Base-by-base conservation (phyloP, 495 filamentous ascomycete species). In the Penicillium soppii region DNA sequence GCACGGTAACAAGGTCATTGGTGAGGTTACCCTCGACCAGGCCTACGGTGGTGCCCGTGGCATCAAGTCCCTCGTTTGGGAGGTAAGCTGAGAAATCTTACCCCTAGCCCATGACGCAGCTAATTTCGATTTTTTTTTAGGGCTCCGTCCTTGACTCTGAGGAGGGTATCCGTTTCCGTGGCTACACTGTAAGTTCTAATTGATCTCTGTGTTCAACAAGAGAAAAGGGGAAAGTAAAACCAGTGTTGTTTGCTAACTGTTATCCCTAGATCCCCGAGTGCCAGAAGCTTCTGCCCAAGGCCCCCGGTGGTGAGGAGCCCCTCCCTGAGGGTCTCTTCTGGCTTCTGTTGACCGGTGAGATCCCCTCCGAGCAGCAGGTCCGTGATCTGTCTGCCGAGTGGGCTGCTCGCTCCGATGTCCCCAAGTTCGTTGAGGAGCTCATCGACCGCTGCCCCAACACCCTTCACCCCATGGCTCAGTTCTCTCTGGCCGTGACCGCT, bases 261-360 rank as follows among this genome's bases (percentile, higher is more conserved):
- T 20, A 20, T 39, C 7, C 38, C n/a, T 62, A 86, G 82, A 98
- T 98, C 60, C 94, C 94, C 57, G 92, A 98, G 74, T 96, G 94
- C 84, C 92, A 97, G 85, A 76, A 95, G 73, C 74, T 96, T 54
- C 90, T 98, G 32, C 94, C 94, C 68, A 96, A 94, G 81, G 94
- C 92, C 47, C 88, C 90, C 52, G 94, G 94, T 62, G 94, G 94
- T 77, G 75, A 89, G 71, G 92, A 98, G 81, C 95, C 95, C 62
- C 82, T 98, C 15, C 94, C 94, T 30, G 94, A 98, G 84, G 95
- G 91, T 82, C 89, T 98, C 71, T 98, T 98, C 89, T 98, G 95
- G 95, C 87, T 98, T 53, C 88, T 98, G 66, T 73, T 98, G 70
- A 98, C 94, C 53, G 94, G 94, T 52, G 92, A 98, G 78, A 87